Evolutionary conservation across 2,329 filamentous ascomycete genomes (phyloP).

Genomic region (Neofusicoccum ribis): DNA sequence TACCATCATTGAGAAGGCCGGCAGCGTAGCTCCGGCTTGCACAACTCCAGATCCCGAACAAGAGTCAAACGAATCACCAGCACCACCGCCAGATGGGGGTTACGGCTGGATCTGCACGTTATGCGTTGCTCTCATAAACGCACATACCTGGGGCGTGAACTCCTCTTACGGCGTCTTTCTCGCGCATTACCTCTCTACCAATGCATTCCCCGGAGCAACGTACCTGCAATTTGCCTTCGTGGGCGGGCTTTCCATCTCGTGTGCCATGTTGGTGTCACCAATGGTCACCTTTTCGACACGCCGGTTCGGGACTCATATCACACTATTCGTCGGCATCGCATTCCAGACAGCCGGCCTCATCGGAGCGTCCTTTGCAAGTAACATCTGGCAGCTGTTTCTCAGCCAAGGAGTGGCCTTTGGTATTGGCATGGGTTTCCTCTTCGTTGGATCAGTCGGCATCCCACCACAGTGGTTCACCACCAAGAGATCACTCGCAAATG

Average conservation of each 20-base stretch:
- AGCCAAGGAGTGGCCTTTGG: slow-evolving; percentile 35
- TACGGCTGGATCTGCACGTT: slow-evolving; percentile 39
- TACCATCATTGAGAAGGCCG: background rate
- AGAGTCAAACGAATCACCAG: background rate
- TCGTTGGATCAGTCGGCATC: slow-evolving; percentile 34
- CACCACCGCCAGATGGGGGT: slow-evolving; percentile 30
- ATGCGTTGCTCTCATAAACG: slow-evolving; percentile 31
- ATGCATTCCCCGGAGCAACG: slow-evolving; percentile 23
- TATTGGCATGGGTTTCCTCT: slow-evolving; percentile 37
- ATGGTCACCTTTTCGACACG: slow-evolving; percentile 24
- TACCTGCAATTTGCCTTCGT: slow-evolving; percentile 36
- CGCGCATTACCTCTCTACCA: background rate
- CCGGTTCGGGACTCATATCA: background rate
- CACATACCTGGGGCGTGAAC: slow-evolving; percentile 34
- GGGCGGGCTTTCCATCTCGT: slow-evolving; percentile 33
- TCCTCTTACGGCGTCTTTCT: slow-evolving; percentile 20
- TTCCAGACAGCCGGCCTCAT: slow-evolving; percentile 23
- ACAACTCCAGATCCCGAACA: background rate
- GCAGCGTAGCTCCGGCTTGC: background rate
- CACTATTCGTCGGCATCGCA: background rate
- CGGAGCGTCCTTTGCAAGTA: slow-evolving; percentile 31
- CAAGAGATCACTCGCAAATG: slow-evolving; percentile 37
- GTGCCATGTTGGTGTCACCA: slow-evolving; percentile 30
- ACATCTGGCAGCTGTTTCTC: slow-evolving; percentile 40
- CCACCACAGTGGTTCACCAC: slow-evolving; percentile 41